These are phyloP conservation scores for Ulota crispa DNA, from an alignment of 225 moss, liverwort and hornwort genomes.

Conservation along the genomic window DNA sequence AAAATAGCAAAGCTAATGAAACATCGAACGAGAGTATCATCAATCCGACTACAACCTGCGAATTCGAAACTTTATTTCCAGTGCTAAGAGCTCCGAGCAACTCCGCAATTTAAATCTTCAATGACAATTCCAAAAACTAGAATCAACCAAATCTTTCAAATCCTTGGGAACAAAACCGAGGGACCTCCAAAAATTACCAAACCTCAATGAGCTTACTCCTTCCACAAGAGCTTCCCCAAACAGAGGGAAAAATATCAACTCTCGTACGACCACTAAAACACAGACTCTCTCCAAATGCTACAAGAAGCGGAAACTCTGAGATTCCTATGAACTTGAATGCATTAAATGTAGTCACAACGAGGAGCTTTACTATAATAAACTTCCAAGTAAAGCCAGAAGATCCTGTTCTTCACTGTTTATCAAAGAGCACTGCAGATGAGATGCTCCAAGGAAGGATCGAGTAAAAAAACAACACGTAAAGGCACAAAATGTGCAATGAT, in stretches of 20 bases:
- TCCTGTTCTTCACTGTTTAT: slow-evolving; percentile 7
- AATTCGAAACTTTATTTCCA: not conserved
- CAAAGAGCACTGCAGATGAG: slow-evolving; percentile 1
- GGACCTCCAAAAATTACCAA: not conserved
- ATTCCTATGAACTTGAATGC: slow-evolving; percentile 2
- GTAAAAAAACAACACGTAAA: slow-evolving; percentile 16
- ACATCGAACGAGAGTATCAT: not conserved
- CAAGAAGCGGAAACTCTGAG: not conserved
- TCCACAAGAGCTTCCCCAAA: not conserved
- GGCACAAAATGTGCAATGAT: slow-evolving; percentile 9
- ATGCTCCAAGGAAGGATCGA: slow-evolving; percentile 10
- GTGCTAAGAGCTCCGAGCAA: not conserved
- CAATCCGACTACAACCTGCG: not conserved
- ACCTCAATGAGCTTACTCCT: not conserved
- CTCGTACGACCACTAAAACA: not conserved
- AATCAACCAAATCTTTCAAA: not conserved
- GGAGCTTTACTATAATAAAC: not conserved
- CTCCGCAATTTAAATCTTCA: not conserved
- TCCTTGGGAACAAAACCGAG: not conserved
- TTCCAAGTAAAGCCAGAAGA: not conserved
- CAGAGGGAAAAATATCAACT: not conserved
- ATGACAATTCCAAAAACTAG: not conserved
- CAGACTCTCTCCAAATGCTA: slow-evolving; percentile 1
- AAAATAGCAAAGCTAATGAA: not conserved
- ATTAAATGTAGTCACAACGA: slow-evolving; percentile 1